phyloP scores from a whole-genome alignment of 352 stramenopile species.

The Pythium folliculosum region DNA sequence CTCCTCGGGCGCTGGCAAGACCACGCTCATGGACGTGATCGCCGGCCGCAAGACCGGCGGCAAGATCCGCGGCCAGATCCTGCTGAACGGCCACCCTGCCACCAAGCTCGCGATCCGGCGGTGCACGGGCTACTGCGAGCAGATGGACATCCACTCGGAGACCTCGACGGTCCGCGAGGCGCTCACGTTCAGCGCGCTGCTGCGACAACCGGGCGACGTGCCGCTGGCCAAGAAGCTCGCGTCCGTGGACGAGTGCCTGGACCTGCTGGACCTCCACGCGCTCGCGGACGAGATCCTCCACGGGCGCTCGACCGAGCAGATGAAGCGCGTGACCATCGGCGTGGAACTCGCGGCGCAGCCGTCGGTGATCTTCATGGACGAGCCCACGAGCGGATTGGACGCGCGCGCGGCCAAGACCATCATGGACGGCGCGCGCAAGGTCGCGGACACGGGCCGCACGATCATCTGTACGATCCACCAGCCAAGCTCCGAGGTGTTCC shows the following conservation, averaged over 20 bases:
- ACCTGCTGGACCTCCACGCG: conserved; percentile 31
- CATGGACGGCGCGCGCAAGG: conserved; percentile 74
- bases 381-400: conserved; percentile 81
- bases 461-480: conserved; percentile 36
- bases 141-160: conserved; percentile 26
- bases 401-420: conserved; percentile 68
- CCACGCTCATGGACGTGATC: conserved; percentile 95
- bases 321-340: conserved; percentile 49
- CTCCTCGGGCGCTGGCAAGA: conserved; percentile 86
- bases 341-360: conserved; percentile 74
- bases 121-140: conserved; percentile 46
- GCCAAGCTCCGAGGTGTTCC: conserved; percentile 22
- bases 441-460: conserved; percentile 41
- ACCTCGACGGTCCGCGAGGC: conserved; percentile 17
- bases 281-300: conserved; percentile 39
- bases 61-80: conserved; percentile 80
- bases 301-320: conserved; percentile 36
- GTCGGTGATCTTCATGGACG: conserved; percentile 72
- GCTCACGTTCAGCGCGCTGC: conserved; percentile 11
- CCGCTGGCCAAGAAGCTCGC: conserved; percentile 33
- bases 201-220: conserved; percentile 38
- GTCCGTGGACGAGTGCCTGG: conserved; percentile 41
- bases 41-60: conserved; percentile 91
- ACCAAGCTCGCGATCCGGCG: conserved; percentile 49
- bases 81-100: conserved; percentile 87